Percentiles rank a stretch among this genome's conserved stretches.
Evolutionary conservation across 2,329 filamentous ascomycete genomes (phyloP).

Genomic region (Alternaria sp.): DNA sequence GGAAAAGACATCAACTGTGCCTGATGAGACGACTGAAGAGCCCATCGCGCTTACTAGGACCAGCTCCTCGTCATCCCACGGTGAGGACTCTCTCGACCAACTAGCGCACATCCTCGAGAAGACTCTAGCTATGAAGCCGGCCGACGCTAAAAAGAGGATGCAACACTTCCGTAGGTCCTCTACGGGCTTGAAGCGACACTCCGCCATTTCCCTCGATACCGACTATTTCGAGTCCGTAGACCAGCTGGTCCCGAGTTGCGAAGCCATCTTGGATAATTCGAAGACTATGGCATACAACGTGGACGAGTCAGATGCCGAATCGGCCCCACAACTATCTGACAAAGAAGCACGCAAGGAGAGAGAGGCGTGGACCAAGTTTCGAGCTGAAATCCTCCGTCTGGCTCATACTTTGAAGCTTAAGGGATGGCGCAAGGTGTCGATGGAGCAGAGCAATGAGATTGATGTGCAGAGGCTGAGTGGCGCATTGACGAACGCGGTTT

Average conservation of each 20-base stretch:
- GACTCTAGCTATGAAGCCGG: conserved; percentile 57
- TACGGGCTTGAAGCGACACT: conserved; percentile 50
- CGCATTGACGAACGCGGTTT: conserved; percentile 94
- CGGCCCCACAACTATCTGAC: conserved; percentile 51
- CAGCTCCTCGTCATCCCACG: conserved; percentile 66
- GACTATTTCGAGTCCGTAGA: conserved; percentile 82
- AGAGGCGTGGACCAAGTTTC: conserved; percentile 84
- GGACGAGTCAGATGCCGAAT: conserved; percentile 58
- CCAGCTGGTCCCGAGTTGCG: conserved; percentile 80
- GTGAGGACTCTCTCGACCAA: conserved; percentile 76
- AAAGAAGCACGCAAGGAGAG: conserved; percentile 66
- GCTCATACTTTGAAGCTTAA: conserved; percentile 88
- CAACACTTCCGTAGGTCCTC: conserved; percentile 38
- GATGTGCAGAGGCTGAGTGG: conserved; percentile 81
- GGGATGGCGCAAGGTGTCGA: conserved; percentile 84
- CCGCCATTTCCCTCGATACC: conserved; percentile 76
- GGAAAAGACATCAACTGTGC: conserved; percentile 1
- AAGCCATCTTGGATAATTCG: conserved; percentile 85
- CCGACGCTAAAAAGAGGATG: conserved; percentile 41
- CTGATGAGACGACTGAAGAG: conserved; percentile 10
- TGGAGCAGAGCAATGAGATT: conserved; percentile 72
- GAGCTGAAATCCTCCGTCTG: conserved; percentile 87
- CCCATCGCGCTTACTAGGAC: conserved; percentile 49
- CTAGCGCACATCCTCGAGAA: conserved; percentile 81
- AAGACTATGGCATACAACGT: conserved; percentile 81